Conservation (phyloP, 805 yeast species). For the Metschnikowia anglica region DNA sequence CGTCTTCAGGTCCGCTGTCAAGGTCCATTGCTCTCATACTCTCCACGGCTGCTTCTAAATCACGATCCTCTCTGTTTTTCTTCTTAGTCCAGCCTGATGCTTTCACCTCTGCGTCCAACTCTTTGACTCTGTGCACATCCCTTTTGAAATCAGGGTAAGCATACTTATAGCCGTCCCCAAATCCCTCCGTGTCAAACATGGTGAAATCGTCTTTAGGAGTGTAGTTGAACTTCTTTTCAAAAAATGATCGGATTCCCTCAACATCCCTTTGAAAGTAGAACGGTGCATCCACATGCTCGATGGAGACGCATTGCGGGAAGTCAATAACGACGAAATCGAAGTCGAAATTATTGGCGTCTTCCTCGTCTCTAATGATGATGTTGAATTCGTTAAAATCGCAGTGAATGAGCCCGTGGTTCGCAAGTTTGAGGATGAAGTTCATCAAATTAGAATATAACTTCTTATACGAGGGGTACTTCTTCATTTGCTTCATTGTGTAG, state of each 20-base stretch:
- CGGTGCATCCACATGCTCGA: conserved; percentile 86
- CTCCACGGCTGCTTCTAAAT: conserved; percentile 74
- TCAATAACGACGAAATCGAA: conserved; percentile 87
- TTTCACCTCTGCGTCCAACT: conserved; percentile 80
- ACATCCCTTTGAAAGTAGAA: conserved; percentile 90
- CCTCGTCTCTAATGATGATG: conserved; percentile 74
- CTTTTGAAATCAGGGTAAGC: conserved; percentile 77
- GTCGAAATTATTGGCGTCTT: conserved; percentile 48
- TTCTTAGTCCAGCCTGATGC: conserved; percentile 80
- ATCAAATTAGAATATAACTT: conserved; percentile 80
- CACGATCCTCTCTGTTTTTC: conserved; percentile 46
- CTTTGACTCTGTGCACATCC: conserved; percentile 67
- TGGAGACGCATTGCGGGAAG: conserved; percentile 97
- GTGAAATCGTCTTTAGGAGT: conserved; percentile 64
- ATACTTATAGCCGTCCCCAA: conserved; percentile 73
- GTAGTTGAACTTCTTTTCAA: conserved; percentile 73
- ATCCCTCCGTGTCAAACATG: conserved; percentile 77
- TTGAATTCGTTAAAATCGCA: conserved; percentile 98
- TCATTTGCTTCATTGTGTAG: conserved; percentile 82
- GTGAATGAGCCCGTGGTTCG: conserved; percentile 86
- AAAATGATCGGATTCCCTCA: conserved; percentile 81
- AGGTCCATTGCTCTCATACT: conserved; percentile 54
- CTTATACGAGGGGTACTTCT: conserved; percentile 66
- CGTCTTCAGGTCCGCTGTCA: conserved; percentile 35
- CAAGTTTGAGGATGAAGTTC: conserved; percentile 81